Evolutionary conservation across 495 filamentous ascomycete genomes (phyloP), one percentile per base, ranked within the genome.

Genomic region (Daldinia caldariorum): DNA sequence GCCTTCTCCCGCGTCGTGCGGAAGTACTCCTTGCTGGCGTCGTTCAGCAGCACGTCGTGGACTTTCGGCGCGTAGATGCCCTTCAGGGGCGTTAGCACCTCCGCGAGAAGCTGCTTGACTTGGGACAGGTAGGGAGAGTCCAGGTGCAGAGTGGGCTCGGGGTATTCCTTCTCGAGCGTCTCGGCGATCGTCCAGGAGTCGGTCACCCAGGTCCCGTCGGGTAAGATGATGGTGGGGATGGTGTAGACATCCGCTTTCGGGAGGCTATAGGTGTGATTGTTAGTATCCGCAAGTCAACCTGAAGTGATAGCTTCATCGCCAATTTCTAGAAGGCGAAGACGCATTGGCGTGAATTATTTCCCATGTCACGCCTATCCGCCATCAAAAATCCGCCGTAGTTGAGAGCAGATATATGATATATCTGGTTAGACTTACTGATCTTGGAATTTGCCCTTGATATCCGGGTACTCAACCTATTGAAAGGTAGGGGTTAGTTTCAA

Each of bases 161-260:
- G 88, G 66, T 90, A 78, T 4, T 71, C 70, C 51, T 78, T 75
- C 64, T 90, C 87, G 41, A 91, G 78, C 18, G 72, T 77, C 1
- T 69, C 35, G 12, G 82, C 84, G 65, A 91, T 91, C n/a, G 70
- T 70, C 54, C 69, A 72, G 16, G 81, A 84, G 62, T 90, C 88
- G 85, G 86, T 90, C 6, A 88, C 43, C 65, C 83, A 87, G 14
- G 77, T 82, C 29, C 80, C 85, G 51, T 85, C 82, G 10, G 85
- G 80, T 43, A 86, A 69, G 41, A 70, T 76, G 67, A 89, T 74
- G 32, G 86, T 75, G 1, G 89, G 89, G 69, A 83, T 80, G 5
- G 86, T 86, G 79, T 88, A 90, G 31, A 75, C 5, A 10, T 64
- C 54, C 14, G 49, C 59, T 26, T 66, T 74, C 0, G 75, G 73